Evolutionary conservation across 192 early-diverging fungal genomes (phyloP), one percentile per base, ranked within the genome.

Genomic region (Piromyces finnis): DNA sequence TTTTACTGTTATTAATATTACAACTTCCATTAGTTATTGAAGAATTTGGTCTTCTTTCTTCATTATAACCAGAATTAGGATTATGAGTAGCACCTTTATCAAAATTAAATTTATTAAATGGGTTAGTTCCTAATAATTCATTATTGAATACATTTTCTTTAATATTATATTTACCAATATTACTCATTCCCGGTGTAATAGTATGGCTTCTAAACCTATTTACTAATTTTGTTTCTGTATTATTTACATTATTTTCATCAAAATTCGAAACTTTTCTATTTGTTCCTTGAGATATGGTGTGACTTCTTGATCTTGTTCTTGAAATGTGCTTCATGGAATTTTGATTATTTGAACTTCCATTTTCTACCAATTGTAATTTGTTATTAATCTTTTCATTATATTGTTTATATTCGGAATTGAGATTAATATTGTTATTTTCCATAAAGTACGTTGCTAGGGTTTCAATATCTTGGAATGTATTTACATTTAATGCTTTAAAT

Each of bases 381-480:
- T n/a, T 68, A n/a, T 68, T n/a, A 27, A n/a, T 68, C 11, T 68
- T 68, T 9, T 68, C 51, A 68, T n/a, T 68, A 27, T 68, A 68
- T 68, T 68, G 51, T 9, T 68, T 68, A n/a, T 68, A 68, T n/a
- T 68, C 51, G 5, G 22, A 9, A n/a, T 68, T 68, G 22, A 68
- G 26, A 68, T 68, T 26, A 0, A 3, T n/a, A 68, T 68, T 68
- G n/a, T 68, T 68, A 68, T 7, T n/a, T 68, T 5, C 51, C 22
- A 68, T 68, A 83, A 87, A 90, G 68, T 87, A 86, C 2, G 77
- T 80, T 16, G 84, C 85, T 28, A 90, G 79, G 77, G 79, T 59
- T 81, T 88, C 88, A 41, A 90, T 87, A 78, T 90, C 89, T 17
- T 86, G 85, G n/a, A 88, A 80, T 59, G 87, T 87, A 78, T 88